A percentile compares a stretch with the other conserved stretches of the same genome.
Conservation (phyloP, 2,329 filamentous ascomycete species). For the Xylaria sp. region DNA sequence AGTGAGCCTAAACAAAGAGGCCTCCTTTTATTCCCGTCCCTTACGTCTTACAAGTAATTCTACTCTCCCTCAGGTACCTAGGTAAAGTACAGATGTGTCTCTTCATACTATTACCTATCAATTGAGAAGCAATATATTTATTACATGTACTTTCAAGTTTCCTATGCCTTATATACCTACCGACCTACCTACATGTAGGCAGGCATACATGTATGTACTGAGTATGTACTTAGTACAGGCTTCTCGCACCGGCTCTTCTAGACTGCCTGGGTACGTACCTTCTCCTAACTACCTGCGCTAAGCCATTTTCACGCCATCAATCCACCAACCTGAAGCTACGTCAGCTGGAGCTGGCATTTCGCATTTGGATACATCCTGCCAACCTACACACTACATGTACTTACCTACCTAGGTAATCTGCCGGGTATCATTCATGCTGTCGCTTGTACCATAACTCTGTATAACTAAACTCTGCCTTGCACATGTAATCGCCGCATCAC, state of each 20-base stretch:
- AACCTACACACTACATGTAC: background rate
- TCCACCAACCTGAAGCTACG: conserved; percentile 40
- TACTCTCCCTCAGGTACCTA: too few relatives aligned
- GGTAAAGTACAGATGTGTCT: too few relatives aligned
- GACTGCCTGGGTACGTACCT: background rate
- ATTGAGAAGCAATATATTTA: too few relatives aligned
- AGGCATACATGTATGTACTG: background rate
- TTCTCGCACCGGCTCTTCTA: conserved; percentile 25
- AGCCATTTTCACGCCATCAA: conserved; percentile 18
- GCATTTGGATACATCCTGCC: conserved; percentile 15
- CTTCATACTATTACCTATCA: too few relatives aligned
- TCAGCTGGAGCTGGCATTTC: conserved; percentile 43
- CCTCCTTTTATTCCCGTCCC: background rate
- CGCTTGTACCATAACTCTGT: conserved; percentile 24
- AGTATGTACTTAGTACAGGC: too few relatives aligned
- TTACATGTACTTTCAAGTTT: too few relatives aligned
- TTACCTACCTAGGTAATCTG: background rate
- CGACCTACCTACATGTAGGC: too few relatives aligned
- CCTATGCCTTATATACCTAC: too few relatives aligned
- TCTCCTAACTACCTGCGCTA: background rate
- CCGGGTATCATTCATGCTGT: background rate
- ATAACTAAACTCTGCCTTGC: conserved; percentile 22
- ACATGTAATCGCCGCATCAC: conserved; percentile 19
- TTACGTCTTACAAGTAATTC: too few relatives aligned
- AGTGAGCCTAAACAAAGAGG: background rate